Percentiles rank a stretch among this genome's conserved stretches.
Conservation (phyloP, 495 filamentous ascomycete genomes). For the Hypoxylon lenormandii region DNA sequence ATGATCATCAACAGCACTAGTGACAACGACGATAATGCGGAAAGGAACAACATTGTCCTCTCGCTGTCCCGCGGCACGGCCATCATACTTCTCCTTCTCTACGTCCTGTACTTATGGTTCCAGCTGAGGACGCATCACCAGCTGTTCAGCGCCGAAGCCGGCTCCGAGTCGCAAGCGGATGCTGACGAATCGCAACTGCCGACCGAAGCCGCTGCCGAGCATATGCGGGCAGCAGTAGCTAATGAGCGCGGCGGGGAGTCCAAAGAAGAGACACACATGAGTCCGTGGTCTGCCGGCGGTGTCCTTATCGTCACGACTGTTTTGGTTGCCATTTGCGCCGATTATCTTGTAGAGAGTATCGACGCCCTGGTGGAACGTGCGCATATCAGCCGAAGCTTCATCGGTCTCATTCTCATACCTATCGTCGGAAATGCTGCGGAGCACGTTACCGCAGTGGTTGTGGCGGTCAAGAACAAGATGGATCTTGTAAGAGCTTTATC, state of each 20-base stretch:
- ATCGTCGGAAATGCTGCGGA: slow-evolving; percentile 98
- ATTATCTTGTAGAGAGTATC: slow-evolving; percentile 93
- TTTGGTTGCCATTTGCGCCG: slow-evolving; percentile 88
- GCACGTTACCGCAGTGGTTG: slow-evolving; percentile 93
- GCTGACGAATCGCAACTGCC: slow-evolving; percentile 41
- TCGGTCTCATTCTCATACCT: slow-evolving; percentile 92
- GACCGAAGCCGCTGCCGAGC: slow-evolving; percentile 47
- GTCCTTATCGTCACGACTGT: slow-evolving; percentile 82
- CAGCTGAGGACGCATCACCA: slow-evolving; percentile 83
- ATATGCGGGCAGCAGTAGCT: slow-evolving; percentile 35
- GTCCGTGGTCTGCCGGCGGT: slow-evolving; percentile 75
- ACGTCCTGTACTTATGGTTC: slow-evolving; percentile 90
- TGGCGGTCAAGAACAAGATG: slow-evolving; percentile 96
- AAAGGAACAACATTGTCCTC: slow-evolving; percentile 74
- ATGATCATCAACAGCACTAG: slow-evolving; percentile 58
- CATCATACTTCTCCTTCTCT: slow-evolving; percentile 87
- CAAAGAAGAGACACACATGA: slow-evolving; percentile 70
- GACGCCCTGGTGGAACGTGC: slow-evolving; percentile 84
- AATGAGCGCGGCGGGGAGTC: slow-evolving; percentile 56
- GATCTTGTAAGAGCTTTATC: slow-evolving; percentile 66
- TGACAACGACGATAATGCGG: slow-evolving; percentile 41
- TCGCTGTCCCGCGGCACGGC: slow-evolving; percentile 89
- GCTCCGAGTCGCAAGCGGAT: slow-evolving; percentile 31
- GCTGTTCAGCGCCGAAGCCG: slow-evolving; percentile 77
- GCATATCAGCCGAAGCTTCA: slow-evolving; percentile 93